A percentile compares a stretch with the other conserved stretches of the same genome.
These are phyloP conservation scores for Chlorella vulgaris DNA, from an alignment of 139 green algal species.

Conservation along the genomic window DNA sequence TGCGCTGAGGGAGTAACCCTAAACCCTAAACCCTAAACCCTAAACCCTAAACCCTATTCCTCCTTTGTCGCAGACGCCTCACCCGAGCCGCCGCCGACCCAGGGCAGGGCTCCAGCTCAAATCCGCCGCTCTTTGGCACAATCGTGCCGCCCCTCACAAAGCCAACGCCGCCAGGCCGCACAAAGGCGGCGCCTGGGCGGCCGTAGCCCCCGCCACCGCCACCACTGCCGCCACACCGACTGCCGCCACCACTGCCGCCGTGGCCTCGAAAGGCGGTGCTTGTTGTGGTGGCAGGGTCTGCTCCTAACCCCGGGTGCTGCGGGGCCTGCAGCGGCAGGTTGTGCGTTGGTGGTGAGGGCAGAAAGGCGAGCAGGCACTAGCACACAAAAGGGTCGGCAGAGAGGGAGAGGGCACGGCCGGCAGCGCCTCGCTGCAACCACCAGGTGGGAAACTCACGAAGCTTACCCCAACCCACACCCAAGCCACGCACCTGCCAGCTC, in stretches of 20 bases:
- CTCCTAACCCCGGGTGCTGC: slow-evolving; percentile 11
- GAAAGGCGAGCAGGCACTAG: no score
- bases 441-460: no score
- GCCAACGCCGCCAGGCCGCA: background rate
- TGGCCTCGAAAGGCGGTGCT: background rate
- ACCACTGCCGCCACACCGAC: background rate
- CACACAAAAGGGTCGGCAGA: no score
- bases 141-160: slow-evolving; percentile 20
- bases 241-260: background rate
- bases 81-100: slow-evolving; percentile 3
- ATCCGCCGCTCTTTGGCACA: background rate
- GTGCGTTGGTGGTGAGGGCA: background rate
- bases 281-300: background rate
- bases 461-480: background rate
- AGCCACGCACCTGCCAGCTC: slow-evolving; percentile 1
- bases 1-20: no score
- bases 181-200: background rate
- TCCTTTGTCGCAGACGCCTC: no score
- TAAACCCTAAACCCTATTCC: no score
- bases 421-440: no score
- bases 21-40: no score
- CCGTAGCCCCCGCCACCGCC: background rate
- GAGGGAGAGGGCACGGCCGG: no score
- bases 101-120: slow-evolving; percentile 13
- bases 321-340: background rate